These are phyloP conservation scores for Gyromitra esculenta DNA, from an alignment of 2,329 filamentous ascomycete genomes.

Conservation along the genomic window DNA sequence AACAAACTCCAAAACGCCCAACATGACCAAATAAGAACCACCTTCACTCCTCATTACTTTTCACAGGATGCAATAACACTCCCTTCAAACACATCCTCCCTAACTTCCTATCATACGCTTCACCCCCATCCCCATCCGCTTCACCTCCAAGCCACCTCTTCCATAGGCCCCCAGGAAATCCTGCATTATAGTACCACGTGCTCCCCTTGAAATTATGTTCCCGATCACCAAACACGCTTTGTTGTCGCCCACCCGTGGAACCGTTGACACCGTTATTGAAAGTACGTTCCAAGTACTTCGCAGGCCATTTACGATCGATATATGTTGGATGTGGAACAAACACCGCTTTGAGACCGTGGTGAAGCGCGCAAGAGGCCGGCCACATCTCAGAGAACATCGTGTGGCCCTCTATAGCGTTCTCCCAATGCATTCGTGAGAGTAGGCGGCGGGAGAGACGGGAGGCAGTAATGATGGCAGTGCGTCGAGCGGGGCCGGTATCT, in stretches of 20 bases:
- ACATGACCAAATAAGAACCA: neutral
- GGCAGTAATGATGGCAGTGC: slow-evolving; percentile 88
- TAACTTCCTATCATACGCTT: slow-evolving; percentile 60
- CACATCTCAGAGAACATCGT: slow-evolving; percentile 98
- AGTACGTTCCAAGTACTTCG: slow-evolving; percentile 76
- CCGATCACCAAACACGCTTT: slow-evolving; percentile 79
- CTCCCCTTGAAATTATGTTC: slow-evolving; percentile 89
- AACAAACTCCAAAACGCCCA: slow-evolving; percentile 4
- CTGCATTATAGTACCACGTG: slow-evolving; percentile 91
- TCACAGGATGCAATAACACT: slow-evolving; percentile 89
- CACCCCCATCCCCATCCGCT: slow-evolving; percentile 70
- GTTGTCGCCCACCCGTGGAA: slow-evolving; percentile 76
- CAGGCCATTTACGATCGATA: slow-evolving; percentile 86
- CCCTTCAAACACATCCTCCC: slow-evolving; percentile 90
- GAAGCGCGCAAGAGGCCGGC: slow-evolving; percentile 85
- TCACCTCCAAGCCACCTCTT: slow-evolving; percentile 77
- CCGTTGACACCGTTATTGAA: slow-evolving; percentile 84
- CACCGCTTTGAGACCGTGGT: slow-evolving; percentile 92
- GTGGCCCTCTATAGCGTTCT: slow-evolving; percentile 84
- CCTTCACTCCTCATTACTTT: slow-evolving; percentile 61
- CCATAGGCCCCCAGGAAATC: slow-evolving; percentile 83
- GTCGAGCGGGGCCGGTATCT: slow-evolving; percentile 67
- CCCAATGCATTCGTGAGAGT: slow-evolving; percentile 86
- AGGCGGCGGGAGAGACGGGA: slow-evolving; percentile 83
- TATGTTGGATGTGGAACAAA: slow-evolving; percentile 90